Percentiles rank a stretch among this genome's conserved stretches.
phyloP scores from a whole-genome alignment of 352 stramenopile genomes.

The Pythium rhizo-oryzae region DNA sequence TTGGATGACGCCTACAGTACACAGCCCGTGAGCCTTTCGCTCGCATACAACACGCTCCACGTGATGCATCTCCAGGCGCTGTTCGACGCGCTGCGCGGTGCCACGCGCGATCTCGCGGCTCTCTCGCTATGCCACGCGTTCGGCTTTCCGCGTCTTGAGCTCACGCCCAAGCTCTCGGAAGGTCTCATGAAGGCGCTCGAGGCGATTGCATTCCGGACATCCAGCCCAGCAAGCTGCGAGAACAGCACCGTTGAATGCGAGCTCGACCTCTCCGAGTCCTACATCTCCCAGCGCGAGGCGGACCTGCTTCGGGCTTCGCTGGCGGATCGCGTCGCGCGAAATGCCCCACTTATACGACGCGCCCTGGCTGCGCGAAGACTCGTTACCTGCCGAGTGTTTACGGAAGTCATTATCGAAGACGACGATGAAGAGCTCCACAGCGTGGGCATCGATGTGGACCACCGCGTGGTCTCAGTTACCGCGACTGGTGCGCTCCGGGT shows the following conservation, averaged over 20 bases:
- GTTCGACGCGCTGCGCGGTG: conserved; percentile 10
- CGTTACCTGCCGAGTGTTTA: conserved; percentile 2
- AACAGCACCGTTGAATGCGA: conserved; percentile 3
- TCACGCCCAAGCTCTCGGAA: background rate
- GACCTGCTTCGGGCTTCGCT: background rate
- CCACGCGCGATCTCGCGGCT: conserved; percentile 10
- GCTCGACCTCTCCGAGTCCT: conserved; percentile 9
- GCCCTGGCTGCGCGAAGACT: conserved; percentile 1
- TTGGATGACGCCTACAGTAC: background rate
- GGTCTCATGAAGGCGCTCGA: conserved; percentile 15
- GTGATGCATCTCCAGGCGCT: conserved; percentile 12
- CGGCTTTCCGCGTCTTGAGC: too few species aligned
- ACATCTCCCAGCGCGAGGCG: background rate
- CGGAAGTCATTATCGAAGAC: background rate
- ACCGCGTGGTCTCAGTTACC: background rate
- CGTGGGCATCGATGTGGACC: background rate
- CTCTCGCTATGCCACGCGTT: conserved; percentile 18
- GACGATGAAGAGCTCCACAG: background rate
- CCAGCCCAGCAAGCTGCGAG: background rate
- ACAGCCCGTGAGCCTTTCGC: conserved; percentile 2
- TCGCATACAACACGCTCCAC: conserved; percentile 12
- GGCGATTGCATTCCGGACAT: conserved; percentile 14
- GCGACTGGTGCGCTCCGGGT: background rate
- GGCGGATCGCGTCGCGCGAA: background rate
- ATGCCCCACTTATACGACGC: background rate